A percentile compares a stretch with the other conserved stretches of the same genome.
phyloP scores from a whole-genome alignment of 768 basidiomycete species.

The Mycena indigotica region DNA sequence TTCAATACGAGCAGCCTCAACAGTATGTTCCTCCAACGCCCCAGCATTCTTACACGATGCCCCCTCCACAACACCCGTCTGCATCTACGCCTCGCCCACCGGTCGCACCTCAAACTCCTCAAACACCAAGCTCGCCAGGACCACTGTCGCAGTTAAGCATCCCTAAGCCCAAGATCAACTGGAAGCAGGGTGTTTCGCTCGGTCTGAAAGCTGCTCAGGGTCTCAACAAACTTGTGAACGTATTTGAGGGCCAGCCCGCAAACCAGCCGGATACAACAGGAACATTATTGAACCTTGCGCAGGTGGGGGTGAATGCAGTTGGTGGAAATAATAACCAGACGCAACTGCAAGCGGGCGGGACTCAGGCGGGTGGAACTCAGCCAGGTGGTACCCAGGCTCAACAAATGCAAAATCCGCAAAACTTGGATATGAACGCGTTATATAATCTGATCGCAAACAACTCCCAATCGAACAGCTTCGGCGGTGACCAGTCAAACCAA shows the following conservation, averaged over 20 bases:
- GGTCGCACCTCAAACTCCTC: background rate
- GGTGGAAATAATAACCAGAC: too few species aligned
- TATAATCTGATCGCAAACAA: background rate
- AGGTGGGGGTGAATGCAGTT: background rate
- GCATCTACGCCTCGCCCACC: background rate
- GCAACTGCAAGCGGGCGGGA: background rate
- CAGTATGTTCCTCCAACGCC: background rate
- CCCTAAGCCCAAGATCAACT: background rate
- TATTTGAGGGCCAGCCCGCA: background rate
- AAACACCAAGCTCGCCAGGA: background rate
- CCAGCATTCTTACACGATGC: background rate
- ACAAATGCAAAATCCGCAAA: background rate
- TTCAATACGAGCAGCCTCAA: background rate
- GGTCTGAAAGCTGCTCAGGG: background rate
- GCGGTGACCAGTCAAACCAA: background rate
- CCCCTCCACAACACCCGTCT: background rate
- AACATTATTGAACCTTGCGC: background rate
- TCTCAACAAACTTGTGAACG: background rate
- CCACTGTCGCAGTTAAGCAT: background rate
- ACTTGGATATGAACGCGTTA: background rate
- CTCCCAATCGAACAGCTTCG: background rate
- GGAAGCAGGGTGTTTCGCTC: background rate
- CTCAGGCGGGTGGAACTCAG: background rate
- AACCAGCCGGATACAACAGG: background rate
- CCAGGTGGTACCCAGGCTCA: background rate